These are phyloP conservation scores for Neoconidiobolus thromboides DNA, from an alignment of 371 early-diverging fungal genomes.

Conservation along the genomic window DNA sequence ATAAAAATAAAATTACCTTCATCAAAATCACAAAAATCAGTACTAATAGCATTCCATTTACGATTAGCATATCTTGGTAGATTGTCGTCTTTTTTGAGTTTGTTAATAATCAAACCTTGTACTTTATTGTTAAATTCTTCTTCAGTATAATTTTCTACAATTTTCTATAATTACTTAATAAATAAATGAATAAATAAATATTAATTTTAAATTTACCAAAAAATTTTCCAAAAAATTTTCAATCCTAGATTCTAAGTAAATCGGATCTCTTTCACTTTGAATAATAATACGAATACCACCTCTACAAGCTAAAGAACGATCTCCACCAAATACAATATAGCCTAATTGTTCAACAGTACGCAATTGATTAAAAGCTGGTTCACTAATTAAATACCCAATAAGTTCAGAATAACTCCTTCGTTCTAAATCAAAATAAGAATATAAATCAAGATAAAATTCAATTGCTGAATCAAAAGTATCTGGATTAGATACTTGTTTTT, in stretches of 20 bases:
- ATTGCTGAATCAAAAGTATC: conserved; percentile 75
- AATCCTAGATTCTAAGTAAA: conserved; percentile 64
- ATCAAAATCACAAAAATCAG: conserved; percentile 75
- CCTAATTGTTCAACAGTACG: conserved; percentile 83
- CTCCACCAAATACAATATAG: conserved; percentile 55
- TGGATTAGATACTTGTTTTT: conserved; percentile 41
- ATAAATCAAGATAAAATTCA: conserved; percentile 30
- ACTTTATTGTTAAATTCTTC: conserved; percentile 57
- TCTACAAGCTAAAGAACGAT: conserved; percentile 34
- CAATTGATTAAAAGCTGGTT: conserved; percentile 81
- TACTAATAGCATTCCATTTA: conserved; percentile 58
- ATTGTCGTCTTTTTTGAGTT: conserved; percentile 74
- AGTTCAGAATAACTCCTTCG: conserved; percentile 32
- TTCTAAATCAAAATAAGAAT: conserved; percentile 17
- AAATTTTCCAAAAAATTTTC: conserved; percentile 48
- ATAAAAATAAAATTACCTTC: conserved; percentile 7
- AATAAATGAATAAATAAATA: neutral
- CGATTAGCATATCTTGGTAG: conserved; percentile 51
- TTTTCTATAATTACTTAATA: conserved; percentile 10
- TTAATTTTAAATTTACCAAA: conserved; percentile 7
- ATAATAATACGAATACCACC: conserved; percentile 57
- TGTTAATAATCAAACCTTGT: conserved; percentile 42
- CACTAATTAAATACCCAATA: conserved; percentile 53
- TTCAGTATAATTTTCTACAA: conserved; percentile 37
- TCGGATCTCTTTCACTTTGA: conserved; percentile 71